Base-by-base conservation (phyloP, 73 alveolate species). In the Paramecium bursaria region DNA sequence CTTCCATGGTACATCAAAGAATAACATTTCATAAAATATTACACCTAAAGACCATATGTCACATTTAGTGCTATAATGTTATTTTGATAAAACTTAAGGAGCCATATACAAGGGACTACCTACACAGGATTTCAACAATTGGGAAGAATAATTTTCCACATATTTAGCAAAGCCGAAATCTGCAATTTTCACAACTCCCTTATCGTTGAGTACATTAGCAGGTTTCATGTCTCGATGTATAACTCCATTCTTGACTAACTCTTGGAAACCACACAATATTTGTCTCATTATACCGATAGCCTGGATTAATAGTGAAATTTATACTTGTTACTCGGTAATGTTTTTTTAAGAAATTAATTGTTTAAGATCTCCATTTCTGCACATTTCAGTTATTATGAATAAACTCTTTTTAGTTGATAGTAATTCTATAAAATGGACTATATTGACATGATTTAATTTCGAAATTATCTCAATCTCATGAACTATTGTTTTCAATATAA, bases 41-140 rank as follows among this genome's bases (percentile, higher is more conserved):
- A 88, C 82, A 11, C 97, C 97, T 23, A 91, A 50, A 23, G 97
- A 91, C 95, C 95, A 93, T 6, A 93, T 93, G 76, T 93, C 98
- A 73, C 95, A 75, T 86, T 93, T 93, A 17, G 80, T 75, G 46
- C 90, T 91, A 61, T 92, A 94, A 54, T 93, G 95, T 46, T 49
- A 60, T 73, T 90, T 96, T 29, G 76, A 86, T 92, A 94, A 86
- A 13, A 92, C 93, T 77, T 93, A 90, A 3, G 98, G 98, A 10
- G 94, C 80, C 73, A 91, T 91, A 82, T 91, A 87, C 49, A 91
- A 89, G 6, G 95, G 97, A 17, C 96, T 86, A 3, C 96, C 95
- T 26, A 79, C 89, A 52, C 85, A 61, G 1, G 89, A 79, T 44
- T 54, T 52, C 19, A 79, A 48, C 49, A 79, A 14, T 53, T 67